Percentiles rank a stretch among this genome's conserved stretches.
phyloP scores from a whole-genome alignment of 257 asterid species.

The Prunella vulgaris region DNA sequence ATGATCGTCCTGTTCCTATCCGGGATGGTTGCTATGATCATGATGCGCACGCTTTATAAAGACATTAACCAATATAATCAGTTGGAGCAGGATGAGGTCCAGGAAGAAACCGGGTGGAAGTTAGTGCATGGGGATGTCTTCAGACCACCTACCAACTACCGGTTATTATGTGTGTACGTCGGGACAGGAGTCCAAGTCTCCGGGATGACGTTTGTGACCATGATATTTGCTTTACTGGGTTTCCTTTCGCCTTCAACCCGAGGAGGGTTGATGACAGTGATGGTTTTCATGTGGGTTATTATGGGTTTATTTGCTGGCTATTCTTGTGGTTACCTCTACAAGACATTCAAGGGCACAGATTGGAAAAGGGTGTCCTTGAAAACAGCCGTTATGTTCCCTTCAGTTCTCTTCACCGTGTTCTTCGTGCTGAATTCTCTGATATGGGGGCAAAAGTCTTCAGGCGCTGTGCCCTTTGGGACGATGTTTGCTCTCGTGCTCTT shows the following conservation, averaged over 20 bases:
- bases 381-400: constrained; percentile 47
- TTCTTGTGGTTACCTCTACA: constrained; percentile 36
- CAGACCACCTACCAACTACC: constrained; percentile 37
- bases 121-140: constrained; percentile 50
- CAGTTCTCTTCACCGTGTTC: constrained; percentile 31
- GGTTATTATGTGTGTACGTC: constrained; percentile 42
- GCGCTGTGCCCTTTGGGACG: constrained; percentile 49
- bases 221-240: constrained; percentile 48
- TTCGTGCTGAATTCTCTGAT: constrained; percentile 40
- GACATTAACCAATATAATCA: constrained; percentile 49
- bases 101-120: constrained; percentile 54
- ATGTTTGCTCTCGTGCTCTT: constrained; percentile 43
- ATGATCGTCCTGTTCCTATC: constrained; percentile 50
- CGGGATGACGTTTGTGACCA: constrained; percentile 49
- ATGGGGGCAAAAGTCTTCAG: constrained; percentile 55
- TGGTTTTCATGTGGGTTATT: constrained; percentile 52
- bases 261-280: constrained; percentile 47
- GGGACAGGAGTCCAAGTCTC: constrained; percentile 53
- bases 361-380: constrained; percentile 40
- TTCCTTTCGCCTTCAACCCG: constrained; percentile 54
- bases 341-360: constrained; percentile 36
- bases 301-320: constrained; percentile 51
- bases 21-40: constrained; percentile 58
- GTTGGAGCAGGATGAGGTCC: constrained; percentile 43
- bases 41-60: constrained; percentile 42